phyloP scores from a whole-genome alignment of 164 flowering plant species.

The Sedum album region DNA sequence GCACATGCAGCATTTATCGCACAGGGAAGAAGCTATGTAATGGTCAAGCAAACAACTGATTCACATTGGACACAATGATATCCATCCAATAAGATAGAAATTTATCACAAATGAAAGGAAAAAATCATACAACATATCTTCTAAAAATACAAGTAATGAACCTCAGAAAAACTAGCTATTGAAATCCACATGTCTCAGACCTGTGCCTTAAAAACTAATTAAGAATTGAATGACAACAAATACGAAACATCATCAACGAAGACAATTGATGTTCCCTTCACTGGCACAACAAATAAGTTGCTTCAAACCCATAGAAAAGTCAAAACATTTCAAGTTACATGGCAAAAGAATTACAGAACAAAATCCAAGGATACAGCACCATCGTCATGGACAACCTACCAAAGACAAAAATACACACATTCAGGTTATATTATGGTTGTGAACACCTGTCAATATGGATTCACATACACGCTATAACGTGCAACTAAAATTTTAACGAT shows the following conservation, averaged over 20 bases:
- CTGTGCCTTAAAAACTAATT: neutral
- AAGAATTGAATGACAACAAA: neutral
- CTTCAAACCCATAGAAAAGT: neutral
- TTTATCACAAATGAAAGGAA: neutral
- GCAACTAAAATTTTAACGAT: neutral
- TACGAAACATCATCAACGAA: neutral
- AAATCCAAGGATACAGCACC: slow-evolving; percentile 79
- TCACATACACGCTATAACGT: neutral
- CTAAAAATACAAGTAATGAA: neutral
- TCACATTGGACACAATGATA: neutral
- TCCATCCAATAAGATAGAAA: neutral
- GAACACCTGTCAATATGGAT: neutral
- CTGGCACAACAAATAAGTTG: neutral
- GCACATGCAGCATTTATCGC: slow-evolving; percentile 91
- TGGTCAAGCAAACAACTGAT: slow-evolving; percentile 15
- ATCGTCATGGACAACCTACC: slow-evolving; percentile 95
- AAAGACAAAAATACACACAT: neutral
- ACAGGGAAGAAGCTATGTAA: slow-evolving; percentile 75
- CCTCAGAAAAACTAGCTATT: neutral
- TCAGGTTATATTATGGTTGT: neutral
- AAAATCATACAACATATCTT: neutral
- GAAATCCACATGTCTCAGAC: neutral
- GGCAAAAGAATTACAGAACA: neutral
- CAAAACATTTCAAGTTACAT: neutral
- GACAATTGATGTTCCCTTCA: neutral